Base-by-base conservation (phyloP, 1,284 basidiomycete species). In the Leccinum huronense region DNA sequence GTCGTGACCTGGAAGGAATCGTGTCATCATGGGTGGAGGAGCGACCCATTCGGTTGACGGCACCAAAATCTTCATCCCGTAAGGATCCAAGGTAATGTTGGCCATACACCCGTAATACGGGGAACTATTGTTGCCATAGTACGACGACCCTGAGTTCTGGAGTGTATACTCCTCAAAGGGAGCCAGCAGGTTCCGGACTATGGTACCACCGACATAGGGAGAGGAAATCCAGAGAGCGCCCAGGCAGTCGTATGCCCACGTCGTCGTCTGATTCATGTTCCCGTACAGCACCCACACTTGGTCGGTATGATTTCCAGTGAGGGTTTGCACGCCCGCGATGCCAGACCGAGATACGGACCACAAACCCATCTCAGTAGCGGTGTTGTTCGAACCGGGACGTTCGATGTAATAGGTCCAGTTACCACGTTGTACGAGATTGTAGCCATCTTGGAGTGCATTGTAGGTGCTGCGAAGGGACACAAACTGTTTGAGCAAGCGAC, bases 1-100 rank as follows among this genome's bases (percentile, higher is more conserved):
- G 70, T 97, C 94, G 75, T 97, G 94, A 1, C 93, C 93, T 0
- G 94, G 94, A 4, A 77, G 76, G 77, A 95, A 95, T 61, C 85
- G 85, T 11, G 92, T 91, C 61, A 97, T 77, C 61, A 86, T 84
- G 19, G 94, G 91, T 3, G 79, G 84, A 59, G 90, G 86, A 4
- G 85, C 67, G 6, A 86, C 78, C 92, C 93, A 96, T 66, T 89
- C 80, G 1, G 65, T 72, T 3, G 66, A 53, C 0, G 91, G 91
- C 7, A 97, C 93, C 38, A 94, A 82, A 0, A 86, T 87, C 77
- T 94, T 94, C 83, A 90, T 95, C 38, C 89, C 85, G 71, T 85
- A 94, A 0, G 89, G 84, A 31, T 88, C 83, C 79, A 95, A 82
- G 1, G 84, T 85, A 70, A 96, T 70, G 19, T 71, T 76, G 1